A percentile compares a stretch with the other conserved stretches of the same genome.
phyloP scores from a whole-genome alignment of 108 stramenopile genomes.

The Aurantiochytrium sp. region DNA sequence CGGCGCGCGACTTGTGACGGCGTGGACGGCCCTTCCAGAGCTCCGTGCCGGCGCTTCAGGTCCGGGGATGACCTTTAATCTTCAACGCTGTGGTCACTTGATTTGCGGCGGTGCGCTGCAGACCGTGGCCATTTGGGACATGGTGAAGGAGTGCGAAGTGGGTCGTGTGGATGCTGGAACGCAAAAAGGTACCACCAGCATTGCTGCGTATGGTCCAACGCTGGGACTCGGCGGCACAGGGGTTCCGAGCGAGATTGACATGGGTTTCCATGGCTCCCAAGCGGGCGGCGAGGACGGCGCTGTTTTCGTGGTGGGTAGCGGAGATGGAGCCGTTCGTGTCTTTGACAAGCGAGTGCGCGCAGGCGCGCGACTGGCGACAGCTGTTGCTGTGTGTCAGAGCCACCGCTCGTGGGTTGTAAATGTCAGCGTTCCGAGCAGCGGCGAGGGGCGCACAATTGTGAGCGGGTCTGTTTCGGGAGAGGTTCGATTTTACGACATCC shows the following conservation, averaged over 20 bases:
- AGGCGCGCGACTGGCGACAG: constrained; percentile 5
- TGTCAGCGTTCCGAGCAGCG: not conserved
- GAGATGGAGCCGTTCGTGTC: constrained; percentile 70
- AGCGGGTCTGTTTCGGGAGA: constrained; percentile 75
- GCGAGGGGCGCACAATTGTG: constrained; percentile 49
- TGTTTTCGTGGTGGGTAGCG: constrained; percentile 72
- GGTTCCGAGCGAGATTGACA: not conserved
- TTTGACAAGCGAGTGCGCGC: constrained; percentile 67
- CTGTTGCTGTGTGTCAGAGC: not conserved
- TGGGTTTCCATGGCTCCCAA: not conserved
- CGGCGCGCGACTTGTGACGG: constrained; percentile 58
- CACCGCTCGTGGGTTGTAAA: not conserved
- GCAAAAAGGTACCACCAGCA: constrained; percentile 68
- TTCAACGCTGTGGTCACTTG: constrained; percentile 67
- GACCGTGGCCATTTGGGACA: constrained; percentile 78
- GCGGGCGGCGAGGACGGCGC: constrained; percentile 47
- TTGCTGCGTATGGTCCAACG: constrained; percentile 62
- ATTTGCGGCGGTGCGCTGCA: constrained; percentile 70
- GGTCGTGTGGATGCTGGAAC: constrained; percentile 44
- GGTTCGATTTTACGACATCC: constrained; percentile 82
- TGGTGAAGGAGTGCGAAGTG: constrained; percentile 62
- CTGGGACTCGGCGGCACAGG: not conserved
- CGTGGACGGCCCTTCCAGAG: constrained; percentile 76
- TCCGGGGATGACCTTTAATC: constrained; percentile 76
- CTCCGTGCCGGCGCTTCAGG: constrained; percentile 52